Base-by-base conservation (phyloP, 2,329 filamentous ascomycete genomes). In the Colletotrichum zoysiae region DNA sequence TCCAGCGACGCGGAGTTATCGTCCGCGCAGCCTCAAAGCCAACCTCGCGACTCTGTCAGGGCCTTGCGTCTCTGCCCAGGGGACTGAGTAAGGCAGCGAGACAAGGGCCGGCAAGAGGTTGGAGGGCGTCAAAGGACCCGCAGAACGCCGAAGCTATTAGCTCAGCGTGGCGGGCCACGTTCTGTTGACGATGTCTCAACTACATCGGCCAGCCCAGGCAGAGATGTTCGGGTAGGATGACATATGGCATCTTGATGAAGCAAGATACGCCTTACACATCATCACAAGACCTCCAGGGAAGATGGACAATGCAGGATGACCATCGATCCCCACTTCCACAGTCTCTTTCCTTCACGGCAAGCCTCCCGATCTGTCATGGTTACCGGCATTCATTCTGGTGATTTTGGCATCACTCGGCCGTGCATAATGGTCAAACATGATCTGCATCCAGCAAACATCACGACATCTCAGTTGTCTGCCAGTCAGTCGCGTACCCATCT, bases 171-270 rank as follows among this genome's bases (percentile, higher is more conserved):
- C 44, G 53, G 9, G 3, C 69, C 65, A 71, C 59, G 59, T 71
- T 64, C 44, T 60, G 58, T 18, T 69, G 65, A 71, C 58, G 46
- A 59, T 69, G 59, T 71, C 65, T 71, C 51, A 53, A 46, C 38
- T 48, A 16, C 35, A 48, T 26, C 9, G 30, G 9, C 48, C 58
- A 48, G 11, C 9, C 38, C 65, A 55, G 58, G 59, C 53, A 68
- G 30, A 53, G 42, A 53, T 44, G 33, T 23, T 30, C 44, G 42
- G 1, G 18, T 8, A 26, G 26, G 40, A 18, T 53, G 18, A n/a
- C 44, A 55, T 42, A 16, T 26, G 46, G 11, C 60, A 42, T 55
- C 44, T n/a, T 68, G 58, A 40, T 59, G 59, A 67, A 61, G 63
- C 69, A 68, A 68, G 23, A 23, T 46, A 8, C 38, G n/a, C 44